Evolutionary conservation across 2,329 filamentous ascomycete species (phyloP), one percentile per base, ranked within the genome.

Genomic region (Dactylellina cionopaga): DNA sequence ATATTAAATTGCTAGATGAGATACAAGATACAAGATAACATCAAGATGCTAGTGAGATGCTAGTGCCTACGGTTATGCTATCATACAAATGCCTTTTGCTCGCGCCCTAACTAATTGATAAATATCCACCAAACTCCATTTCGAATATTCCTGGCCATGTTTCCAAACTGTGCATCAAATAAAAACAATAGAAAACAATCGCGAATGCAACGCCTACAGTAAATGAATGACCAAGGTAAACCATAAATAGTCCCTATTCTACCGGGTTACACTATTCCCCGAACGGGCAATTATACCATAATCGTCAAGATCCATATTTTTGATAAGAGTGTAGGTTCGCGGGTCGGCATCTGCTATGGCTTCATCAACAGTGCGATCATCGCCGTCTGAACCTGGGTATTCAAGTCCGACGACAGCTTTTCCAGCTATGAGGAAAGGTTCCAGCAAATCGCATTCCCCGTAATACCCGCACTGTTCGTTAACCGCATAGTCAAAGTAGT

Each of bases 381-480:
- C 79, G 3, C 83, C 84, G 6, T 81, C 83, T 44, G 84, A 81
- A 5, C 51, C 51, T 1, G 87, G 87, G 76, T 91, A 91, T 80
- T 91, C 89, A 73, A 91, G 89, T 78, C 90, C 86, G 78, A 91
- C 90, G 25, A 91, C 89, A 1, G 89, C 88, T 79, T 91, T 91
- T 25, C 83, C 82, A 4, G 84, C 84, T 5, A 83, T 76, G 63
- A 88, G 83, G 77, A 90, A 90, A 3, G 84, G 80, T 1, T 81
- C 79, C 78, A 87, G 90, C 1, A 80, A 83, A 37, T 81, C 80
- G 77, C 89, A 90, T 78, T 91, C 88, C 2, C 80, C 70, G 75
- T 86, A 86, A 77, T 88, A 76, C 13, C 84, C 83, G 78, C 89
- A 91, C 80, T 90, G 84, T 81, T 91, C 89, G 79, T 90, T 90